Base-by-base conservation (phyloP, 106 monocot genomes). In the Chionographis japonica region DNA sequence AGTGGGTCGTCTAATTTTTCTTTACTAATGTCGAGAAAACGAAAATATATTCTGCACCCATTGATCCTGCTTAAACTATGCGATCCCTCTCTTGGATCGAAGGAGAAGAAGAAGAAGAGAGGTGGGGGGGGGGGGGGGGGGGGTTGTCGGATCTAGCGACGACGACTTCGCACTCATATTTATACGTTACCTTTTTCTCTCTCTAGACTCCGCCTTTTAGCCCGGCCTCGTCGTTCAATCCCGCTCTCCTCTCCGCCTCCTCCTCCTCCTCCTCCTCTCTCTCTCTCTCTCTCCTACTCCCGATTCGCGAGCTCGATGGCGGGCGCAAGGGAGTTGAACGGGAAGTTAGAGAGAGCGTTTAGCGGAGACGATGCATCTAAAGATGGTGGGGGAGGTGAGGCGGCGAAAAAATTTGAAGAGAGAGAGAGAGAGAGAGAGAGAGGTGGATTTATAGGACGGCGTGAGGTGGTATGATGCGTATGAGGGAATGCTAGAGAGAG, bases 301-400 rank as follows among this genome's bases (percentile, higher is more conserved):
- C 27, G 27, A 1, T 27, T 27, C 27, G 27, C 27, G 27, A 56
- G 6, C 13, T 6, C 55, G n/a, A 56, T n/a, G 16, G 17, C n/a
- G n/a, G 16, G 55, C 55, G 16, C 6, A 56, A 15, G 17, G 14
- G 17, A 56, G 55, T 6, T 6, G 55, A 15, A 4, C 15, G 13
- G 55, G 17, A 6, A n/a, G 16, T 56, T 12, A 35, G 20, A 35
- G 49, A 49, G 64, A 50, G 16, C 13, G 20, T 51, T 11, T 35
- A 35, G 20, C 11, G 27, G 27, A 50, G 19, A 13, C 6, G 50
- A 65, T 4, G 52, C 37, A 66, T 14, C 13, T 11, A 66, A 37
- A 66, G 67, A 67, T 8, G 16, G 54, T 36, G 54, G 54, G 38
- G 14, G 61, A 39, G 61, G 20, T 39, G 35, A 60, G 39, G 36